phyloP scores from a whole-genome alignment of 768 basidiomycete species.

The Suillus decipiens region DNA sequence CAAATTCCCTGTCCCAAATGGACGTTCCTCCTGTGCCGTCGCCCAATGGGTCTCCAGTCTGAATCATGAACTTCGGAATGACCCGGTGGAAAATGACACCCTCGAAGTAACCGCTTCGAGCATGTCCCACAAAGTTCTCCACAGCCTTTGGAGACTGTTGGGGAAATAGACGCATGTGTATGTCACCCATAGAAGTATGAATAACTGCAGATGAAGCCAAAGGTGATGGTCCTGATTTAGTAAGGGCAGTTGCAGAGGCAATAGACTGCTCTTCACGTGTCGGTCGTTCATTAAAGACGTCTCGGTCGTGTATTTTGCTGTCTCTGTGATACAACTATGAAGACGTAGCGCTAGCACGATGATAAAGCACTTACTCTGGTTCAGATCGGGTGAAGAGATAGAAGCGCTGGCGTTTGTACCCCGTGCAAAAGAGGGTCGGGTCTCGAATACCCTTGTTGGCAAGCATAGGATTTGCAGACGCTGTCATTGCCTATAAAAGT shows the following conservation, averaged over 20 bases:
- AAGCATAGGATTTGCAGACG: constrained; percentile 93
- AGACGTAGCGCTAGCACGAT: constrained; percentile 2
- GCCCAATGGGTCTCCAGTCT: constrained; percentile 93
- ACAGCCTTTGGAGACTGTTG: constrained; percentile 92
- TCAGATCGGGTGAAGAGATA: constrained; percentile 92
- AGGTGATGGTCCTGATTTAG: constrained; percentile 61
- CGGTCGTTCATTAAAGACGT: constrained; percentile 97
- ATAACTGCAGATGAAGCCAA: constrained; percentile 83
- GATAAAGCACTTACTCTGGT: constrained; percentile 71
- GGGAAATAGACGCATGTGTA: constrained; percentile 87
- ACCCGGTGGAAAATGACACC: constrained; percentile 95
- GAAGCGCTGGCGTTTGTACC: constrained; percentile 90
- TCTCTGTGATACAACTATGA: constrained; percentile 50
- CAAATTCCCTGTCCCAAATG: constrained; percentile 89
- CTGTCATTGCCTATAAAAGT: constrained; percentile 77
- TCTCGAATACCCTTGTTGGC: constrained; percentile 83
- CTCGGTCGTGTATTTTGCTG: constrained; percentile 84
- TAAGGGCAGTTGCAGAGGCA: constrained; percentile 57
- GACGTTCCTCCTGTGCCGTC: constrained; percentile 92
- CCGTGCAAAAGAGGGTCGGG: constrained; percentile 91
- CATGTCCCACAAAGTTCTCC: constrained; percentile 96
- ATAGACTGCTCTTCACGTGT: constrained; percentile 94
- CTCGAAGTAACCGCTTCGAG: constrained; percentile 89
- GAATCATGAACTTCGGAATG: constrained; percentile 98
- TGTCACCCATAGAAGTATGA: constrained; percentile 95